A percentile compares a stretch with the other conserved stretches of the same genome.
Evolutionary conservation across 306 rosid genomes (phyloP).

Genomic region (Cercis canadensis): DNA sequence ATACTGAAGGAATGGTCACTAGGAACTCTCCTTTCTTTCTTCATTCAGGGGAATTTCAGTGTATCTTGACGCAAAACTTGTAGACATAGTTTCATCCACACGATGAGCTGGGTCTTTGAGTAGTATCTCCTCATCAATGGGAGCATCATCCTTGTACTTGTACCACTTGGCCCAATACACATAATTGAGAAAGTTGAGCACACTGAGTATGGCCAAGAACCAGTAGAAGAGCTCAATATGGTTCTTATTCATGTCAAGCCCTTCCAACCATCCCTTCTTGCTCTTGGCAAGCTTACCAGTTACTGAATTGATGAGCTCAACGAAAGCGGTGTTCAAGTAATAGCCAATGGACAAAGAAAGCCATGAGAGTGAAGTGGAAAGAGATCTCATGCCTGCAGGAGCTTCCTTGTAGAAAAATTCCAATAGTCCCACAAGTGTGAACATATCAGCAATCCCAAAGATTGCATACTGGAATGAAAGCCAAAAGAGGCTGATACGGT

Average conservation of each 20-base stretch:
- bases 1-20: neutral
- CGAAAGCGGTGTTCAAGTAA: slow-evolving; percentile 54
- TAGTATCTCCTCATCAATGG: slow-evolving; percentile 27
- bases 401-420: slow-evolving; percentile 69
- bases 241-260: slow-evolving; percentile 49
- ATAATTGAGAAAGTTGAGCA: slow-evolving; percentile 47
- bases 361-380: slow-evolving; percentile 57
- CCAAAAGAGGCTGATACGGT: slow-evolving; percentile 60
- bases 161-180: slow-evolving; percentile 63
- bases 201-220: slow-evolving; percentile 58
- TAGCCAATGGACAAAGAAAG: slow-evolving; percentile 60
- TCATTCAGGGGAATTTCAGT: slow-evolving; percentile 18
- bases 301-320: slow-evolving; percentile 46
- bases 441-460: slow-evolving; percentile 70
- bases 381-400: slow-evolving; percentile 59
- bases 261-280: slow-evolving; percentile 62
- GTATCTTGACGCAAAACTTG: slow-evolving; percentile 10
- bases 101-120: slow-evolving; percentile 1
- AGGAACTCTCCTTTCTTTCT: slow-evolving; percentile 1
- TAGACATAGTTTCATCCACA: slow-evolving; percentile 25
- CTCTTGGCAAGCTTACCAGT: slow-evolving; percentile 38
- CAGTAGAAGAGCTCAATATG: slow-evolving; percentile 53
- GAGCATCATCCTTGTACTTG: slow-evolving; percentile 48
- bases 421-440: slow-evolving; percentile 58
- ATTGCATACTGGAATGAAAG: slow-evolving; percentile 62